Percentiles rank a stretch among this genome's conserved stretches.
Evolutionary conservation across 129 eudicot species (phyloP).

Genomic region (Gnaphalium uliginosum): DNA sequence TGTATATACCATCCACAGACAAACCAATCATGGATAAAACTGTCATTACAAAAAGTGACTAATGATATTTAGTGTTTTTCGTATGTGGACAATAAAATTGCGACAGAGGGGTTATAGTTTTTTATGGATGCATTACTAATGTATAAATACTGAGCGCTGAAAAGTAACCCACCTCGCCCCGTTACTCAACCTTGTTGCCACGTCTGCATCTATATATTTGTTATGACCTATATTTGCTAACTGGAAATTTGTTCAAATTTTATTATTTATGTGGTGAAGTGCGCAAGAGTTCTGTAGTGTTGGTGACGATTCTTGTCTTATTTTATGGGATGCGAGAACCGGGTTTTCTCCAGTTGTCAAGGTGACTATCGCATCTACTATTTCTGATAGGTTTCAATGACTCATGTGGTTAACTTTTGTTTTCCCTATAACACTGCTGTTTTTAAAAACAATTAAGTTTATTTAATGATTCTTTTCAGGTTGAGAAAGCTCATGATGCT

Average conservation of each 20-base stretch:
- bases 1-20: too few relatives aligned
- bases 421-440: background rate
- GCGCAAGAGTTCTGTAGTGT: conserved; percentile 95
- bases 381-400: conserved; percentile 2
- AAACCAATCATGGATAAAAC: too few relatives aligned
- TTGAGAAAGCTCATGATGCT: conserved; percentile 92
- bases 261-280: conserved; percentile 42
- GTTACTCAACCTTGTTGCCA: background rate
- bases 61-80: too few relatives aligned
- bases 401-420: background rate
- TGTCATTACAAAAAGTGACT: too few relatives aligned
- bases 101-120: background rate
- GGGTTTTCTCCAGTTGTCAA: conserved; percentile 74
- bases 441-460: background rate
- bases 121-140: too few relatives aligned
- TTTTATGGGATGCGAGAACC: conserved; percentile 91
- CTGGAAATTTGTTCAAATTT: conserved; percentile 2
- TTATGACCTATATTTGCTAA: conserved; percentile 19
- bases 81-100: too few relatives aligned
- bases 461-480: conserved; percentile 41
- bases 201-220: background rate
- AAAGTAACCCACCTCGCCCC: background rate
- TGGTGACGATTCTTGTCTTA: conserved; percentile 97
- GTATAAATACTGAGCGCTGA: background rate
- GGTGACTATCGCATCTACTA: conserved; percentile 42